A percentile compares a stretch with the other conserved stretches of the same genome.
Conservation (phyloP, 306 rosid genomes). For the Rosa rugosa region DNA sequence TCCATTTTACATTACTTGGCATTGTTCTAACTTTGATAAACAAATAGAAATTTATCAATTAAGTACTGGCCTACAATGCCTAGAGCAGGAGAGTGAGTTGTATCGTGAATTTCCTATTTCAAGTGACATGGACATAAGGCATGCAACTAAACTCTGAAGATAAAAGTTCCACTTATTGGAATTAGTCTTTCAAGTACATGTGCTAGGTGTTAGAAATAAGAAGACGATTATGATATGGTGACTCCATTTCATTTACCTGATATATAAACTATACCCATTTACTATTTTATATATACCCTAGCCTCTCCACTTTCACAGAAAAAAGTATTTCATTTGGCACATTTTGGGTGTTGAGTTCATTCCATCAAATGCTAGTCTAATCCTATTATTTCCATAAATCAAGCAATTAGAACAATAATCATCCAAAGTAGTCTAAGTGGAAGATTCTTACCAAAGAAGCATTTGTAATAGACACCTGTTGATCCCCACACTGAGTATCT, state of each 20-base stretch:
- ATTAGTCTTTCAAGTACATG: not conserved
- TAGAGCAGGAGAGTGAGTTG: not conserved
- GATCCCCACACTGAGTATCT: conserved; percentile 58
- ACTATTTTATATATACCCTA: not conserved
- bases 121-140: not conserved
- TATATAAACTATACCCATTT: not conserved
- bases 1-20: not conserved
- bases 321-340: not conserved
- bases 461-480: conserved; percentile 68
- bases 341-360: not conserved
- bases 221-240: not conserved
- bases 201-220: not conserved
- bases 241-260: not conserved
- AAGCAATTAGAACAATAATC: not conserved
- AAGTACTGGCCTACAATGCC: not conserved
- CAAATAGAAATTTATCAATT: not conserved
- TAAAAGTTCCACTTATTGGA: not conserved
- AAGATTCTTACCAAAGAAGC: conserved; percentile 61
- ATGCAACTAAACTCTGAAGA: not conserved
- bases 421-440: not conserved
- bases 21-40: not conserved
- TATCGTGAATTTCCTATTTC: not conserved
- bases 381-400: not conserved
- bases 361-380: not conserved
- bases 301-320: not conserved